These are phyloP conservation scores for Jacaranda mimosifolia DNA, from an alignment of 257 asterid species.

Conservation along the genomic window DNA sequence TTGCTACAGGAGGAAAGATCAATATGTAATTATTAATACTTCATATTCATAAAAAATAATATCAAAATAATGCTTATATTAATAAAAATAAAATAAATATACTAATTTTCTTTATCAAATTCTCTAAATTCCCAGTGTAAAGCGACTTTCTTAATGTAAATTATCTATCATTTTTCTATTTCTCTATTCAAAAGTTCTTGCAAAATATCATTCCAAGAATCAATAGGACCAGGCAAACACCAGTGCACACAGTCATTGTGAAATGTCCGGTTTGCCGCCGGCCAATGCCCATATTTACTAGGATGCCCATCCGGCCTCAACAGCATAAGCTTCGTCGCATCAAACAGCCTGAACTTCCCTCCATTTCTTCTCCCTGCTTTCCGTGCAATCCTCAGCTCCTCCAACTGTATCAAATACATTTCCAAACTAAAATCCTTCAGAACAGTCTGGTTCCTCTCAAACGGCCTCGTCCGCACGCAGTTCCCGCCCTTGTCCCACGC, in stretches of 20 bases:
- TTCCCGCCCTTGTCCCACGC: conserved; percentile 78
- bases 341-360: conserved; percentile 50
- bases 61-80: no score
- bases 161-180: neutral
- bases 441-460: conserved; percentile 46
- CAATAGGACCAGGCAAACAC: conserved; percentile 67
- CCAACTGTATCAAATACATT: conserved; percentile 61
- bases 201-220: conserved; percentile 61
- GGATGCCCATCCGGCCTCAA: conserved; percentile 70
- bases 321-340: conserved; percentile 51
- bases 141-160: neutral
- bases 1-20: no score
- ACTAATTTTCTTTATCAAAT: no score
- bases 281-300: conserved; percentile 55
- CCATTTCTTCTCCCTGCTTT: conserved; percentile 53
- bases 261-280: conserved; percentile 32
- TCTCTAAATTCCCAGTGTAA: no score
- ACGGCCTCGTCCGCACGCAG: conserved; percentile 65
- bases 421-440: conserved; percentile 53
- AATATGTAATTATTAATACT: no score
- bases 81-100: no score
- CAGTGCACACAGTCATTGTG: conserved; percentile 64
- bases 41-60: no score
- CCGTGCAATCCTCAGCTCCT: conserved; percentile 66
- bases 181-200: conserved; percentile 52